Evolutionary conservation across 2,329 filamentous ascomycete genomes (phyloP), one percentile per base, ranked within the genome.

Genomic region (Verticillium zaregamsianum): DNA sequence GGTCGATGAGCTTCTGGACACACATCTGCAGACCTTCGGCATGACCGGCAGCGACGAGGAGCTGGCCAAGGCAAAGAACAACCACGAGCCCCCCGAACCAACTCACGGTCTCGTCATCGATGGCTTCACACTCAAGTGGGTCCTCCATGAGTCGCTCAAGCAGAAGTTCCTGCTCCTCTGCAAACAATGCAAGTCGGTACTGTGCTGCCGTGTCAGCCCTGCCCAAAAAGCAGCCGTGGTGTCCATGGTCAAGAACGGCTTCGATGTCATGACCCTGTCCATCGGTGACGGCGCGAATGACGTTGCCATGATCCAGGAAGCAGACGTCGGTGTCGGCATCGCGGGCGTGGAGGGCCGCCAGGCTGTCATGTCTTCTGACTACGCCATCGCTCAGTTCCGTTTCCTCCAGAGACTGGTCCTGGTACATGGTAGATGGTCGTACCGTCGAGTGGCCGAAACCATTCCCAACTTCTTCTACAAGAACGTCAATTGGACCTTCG

Each of bases 401-500:
- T 97, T 91, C 79, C 81, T 97, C 59, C 89, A 93, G 69, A 83
- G 93, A 60, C 81, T 97, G 64, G 85, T 97, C 33, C 84, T 97
- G 23, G 93, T 97, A 5, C 93, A 97, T 72, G 93, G 93, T 62
- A 87, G 93, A 62, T 97, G 93, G 92, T 97, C 93, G n/a, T 99
- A 99, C 78, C 87, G 94, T 59, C 88, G 95, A 69, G 80, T 99
- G 74, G 92, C 90, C 33, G 95, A 99, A 79, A 91, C 90, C 56
- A 97, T 96, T 70, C 92, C 93, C 74, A 99, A 99, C 76, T 99
- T 99, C 83, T 99, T 99, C 82, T 99, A 98, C 86, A 99, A 99
- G 90, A 99, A 98, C 80, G 90, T 99, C 77, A 90, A 98, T 59
- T 99, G 95, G 95, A 95, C 92, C 0, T 94, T 97, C 72, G 86